A percentile compares a stretch with the other conserved stretches of the same genome.
These are phyloP conservation scores for Glaciozyma antarctica DNA, from an alignment of 768 basidiomycete species.

Conservation along the genomic window DNA sequence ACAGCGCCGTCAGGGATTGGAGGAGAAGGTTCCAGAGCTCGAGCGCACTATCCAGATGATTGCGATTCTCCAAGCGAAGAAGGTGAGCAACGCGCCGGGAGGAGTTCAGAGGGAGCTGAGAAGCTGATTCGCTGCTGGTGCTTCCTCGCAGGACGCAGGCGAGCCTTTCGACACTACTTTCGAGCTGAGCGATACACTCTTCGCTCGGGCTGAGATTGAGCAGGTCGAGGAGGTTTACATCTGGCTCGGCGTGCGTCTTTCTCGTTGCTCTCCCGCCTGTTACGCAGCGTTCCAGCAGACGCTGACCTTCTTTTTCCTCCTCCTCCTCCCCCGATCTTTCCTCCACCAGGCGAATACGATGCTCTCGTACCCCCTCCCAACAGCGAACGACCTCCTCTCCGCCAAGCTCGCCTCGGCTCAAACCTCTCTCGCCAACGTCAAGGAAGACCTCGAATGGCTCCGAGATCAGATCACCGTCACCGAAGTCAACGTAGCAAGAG, in stretches of 20 bases:
- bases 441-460: slow-evolving; percentile 84
- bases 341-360: slow-evolving; percentile 79
- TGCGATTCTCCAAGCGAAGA: slow-evolving; percentile 48
- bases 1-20: slow-evolving; percentile 65
- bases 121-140: not conserved
- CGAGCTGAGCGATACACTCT: slow-evolving; percentile 91
- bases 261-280: not conserved
- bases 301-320: not conserved
- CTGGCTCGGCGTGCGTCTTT: slow-evolving; percentile 79
- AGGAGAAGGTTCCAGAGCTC: slow-evolving; percentile 95
- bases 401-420: slow-evolving; percentile 68
- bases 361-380: slow-evolving; percentile 79
- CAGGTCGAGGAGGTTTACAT: slow-evolving; percentile 81
- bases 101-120: not conserved
- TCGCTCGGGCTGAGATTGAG: slow-evolving; percentile 77
- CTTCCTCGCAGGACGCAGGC: slow-evolving; percentile 38
- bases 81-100: slow-evolving; percentile 32
- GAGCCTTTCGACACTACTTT: slow-evolving; percentile 68
- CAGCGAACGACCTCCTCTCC: slow-evolving; percentile 62
- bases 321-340: not conserved
- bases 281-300: too few species aligned
- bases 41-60: slow-evolving; percentile 86
- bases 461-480: slow-evolving; percentile 92
- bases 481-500: slow-evolving; percentile 88
- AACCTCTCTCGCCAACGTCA: slow-evolving; percentile 53